Evolutionary conservation across 2,329 filamentous ascomycete genomes (phyloP), one percentile per base, ranked within the genome.

Genomic region (Paecilomyces sp.): DNA sequence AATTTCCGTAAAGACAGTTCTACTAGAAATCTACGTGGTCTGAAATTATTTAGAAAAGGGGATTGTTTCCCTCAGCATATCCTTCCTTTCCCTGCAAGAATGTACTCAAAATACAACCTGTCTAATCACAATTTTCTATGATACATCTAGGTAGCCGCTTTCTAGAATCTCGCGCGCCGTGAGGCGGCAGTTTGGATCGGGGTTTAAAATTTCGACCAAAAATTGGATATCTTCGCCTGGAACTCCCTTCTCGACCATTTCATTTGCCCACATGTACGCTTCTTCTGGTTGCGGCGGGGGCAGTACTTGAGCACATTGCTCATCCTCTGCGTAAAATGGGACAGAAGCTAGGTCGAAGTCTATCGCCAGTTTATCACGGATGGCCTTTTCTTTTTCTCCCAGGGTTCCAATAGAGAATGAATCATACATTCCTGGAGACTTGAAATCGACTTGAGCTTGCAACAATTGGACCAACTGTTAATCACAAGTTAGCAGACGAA

Each of bases 251-350:
- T 63, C 61, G 28, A 62, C 58, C 62, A 65, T 61, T 8, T 47
- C 15, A 56, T 64, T 65, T 57, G 56, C 60, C 61, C 64, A 63
- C 64, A 63, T 65, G 25, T 65, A 65, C 18, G 62, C 62, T 58
- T 62, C 57, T 22, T 60, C 61, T 56, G 62, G 59, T 58, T 54
- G 63, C n/a, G 63, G 56, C 54, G 59, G 30, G 34, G 59, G 64
- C 33, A 65, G 36, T 3, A 58, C 18, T 54, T 57, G 57, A 34
- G 57, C 56, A 24, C 57, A 61, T 41, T 58, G 41, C 56, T 63
- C 33, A 24, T 65, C 59, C 30, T 65, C 36, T 22, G 59, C 59
- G 58, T 64, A 65, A 24, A 57, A 61, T 56, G 57, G 60, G 12
- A 63, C 50, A 5, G 56, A 60, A 30, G 30, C 47, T 12, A 64